Evolutionary conservation across 768 basidiomycete genomes (phyloP).

Genomic region (Hygrophoropsis aurantiaca): DNA sequence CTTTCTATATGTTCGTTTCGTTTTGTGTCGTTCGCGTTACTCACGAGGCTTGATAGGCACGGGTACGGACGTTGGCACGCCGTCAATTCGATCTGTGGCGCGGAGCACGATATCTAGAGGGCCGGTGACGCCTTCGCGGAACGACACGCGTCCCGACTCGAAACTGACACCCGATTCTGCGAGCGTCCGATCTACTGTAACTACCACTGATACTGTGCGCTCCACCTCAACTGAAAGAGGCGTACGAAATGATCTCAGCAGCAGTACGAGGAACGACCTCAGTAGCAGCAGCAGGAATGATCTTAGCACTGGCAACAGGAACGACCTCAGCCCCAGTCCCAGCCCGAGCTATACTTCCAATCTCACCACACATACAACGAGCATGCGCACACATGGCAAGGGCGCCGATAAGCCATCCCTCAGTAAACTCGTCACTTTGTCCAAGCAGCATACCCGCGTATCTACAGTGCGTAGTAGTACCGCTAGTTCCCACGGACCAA

Average conservation of each 20-base stretch:
- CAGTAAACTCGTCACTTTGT: conserved; percentile 16
- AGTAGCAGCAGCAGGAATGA: too few species aligned
- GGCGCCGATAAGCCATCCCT: conserved; percentile 25
- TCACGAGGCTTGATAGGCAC: too few species aligned
- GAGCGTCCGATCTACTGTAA: conserved; percentile 21
- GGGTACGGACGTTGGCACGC: conserved; percentile 19
- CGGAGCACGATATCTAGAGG: conserved; percentile 39
- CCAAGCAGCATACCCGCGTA: too few species aligned
- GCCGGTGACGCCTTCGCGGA: conserved; percentile 20
- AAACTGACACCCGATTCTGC: conserved; percentile 59
- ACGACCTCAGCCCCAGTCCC: too few species aligned
- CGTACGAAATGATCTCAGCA: too few species aligned
- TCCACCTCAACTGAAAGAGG: too few species aligned
- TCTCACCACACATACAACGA: background rate
- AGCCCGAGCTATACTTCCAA: too few species aligned
- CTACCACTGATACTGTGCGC: conserved; percentile 1
- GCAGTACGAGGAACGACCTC: too few species aligned
- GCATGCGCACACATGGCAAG: conserved; percentile 16
- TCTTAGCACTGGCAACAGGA: too few species aligned
- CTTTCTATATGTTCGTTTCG: too few species aligned
- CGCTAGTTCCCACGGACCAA: conserved; percentile 19
- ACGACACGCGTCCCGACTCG: conserved; percentile 63
- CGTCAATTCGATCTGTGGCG: conserved; percentile 48
- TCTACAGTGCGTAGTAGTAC: conserved; percentile 14
- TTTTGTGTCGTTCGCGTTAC: too few species aligned